phyloP scores from a whole-genome alignment of 2,329 filamentous ascomycete species.

The Didymella arachidicola region DNA sequence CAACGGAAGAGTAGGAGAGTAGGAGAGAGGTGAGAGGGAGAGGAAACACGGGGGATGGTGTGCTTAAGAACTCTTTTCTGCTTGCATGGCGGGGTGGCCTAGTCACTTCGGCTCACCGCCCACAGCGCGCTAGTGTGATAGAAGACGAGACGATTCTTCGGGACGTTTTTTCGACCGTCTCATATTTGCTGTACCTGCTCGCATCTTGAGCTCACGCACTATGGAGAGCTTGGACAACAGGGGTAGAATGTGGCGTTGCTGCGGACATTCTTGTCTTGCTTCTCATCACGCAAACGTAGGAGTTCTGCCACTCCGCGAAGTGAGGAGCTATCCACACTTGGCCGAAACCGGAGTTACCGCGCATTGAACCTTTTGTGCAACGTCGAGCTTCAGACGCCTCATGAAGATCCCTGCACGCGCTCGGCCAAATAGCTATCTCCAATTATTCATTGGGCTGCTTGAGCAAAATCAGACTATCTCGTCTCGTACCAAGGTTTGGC shows the following conservation, averaged over 20 bases:
- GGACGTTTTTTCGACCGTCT: constrained; percentile 1
- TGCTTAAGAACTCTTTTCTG: constrained; percentile 48
- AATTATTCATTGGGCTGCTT: background rate
- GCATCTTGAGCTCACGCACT: constrained; percentile 3
- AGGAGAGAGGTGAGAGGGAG: constrained; percentile 20
- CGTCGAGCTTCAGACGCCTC: constrained; percentile 5
- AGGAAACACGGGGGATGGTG: constrained; percentile 40
- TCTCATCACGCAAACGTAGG: background rate
- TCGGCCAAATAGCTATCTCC: constrained; percentile 2
- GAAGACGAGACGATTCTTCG: constrained; percentile 16
- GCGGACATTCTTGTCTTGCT: background rate
- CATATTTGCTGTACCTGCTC: constrained; percentile 1
- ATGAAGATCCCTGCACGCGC: background rate
- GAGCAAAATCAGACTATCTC: background rate
- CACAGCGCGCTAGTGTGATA: constrained; percentile 8
- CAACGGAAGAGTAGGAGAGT: constrained; percentile 24
- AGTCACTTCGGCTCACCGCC: constrained; percentile 23
- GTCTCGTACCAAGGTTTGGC: background rate
- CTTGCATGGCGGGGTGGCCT: constrained; percentile 33
- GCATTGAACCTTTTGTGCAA: constrained; percentile 10
- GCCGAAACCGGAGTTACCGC: constrained; percentile 22
- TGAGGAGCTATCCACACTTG: constrained; percentile 11
- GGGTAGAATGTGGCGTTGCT: background rate
- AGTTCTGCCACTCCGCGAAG: constrained; percentile 17
- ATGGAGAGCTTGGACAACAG: background rate